Conservation (phyloP, 2,329 filamentous ascomycete genomes). For the Metarhizium anisopliae region DNA sequence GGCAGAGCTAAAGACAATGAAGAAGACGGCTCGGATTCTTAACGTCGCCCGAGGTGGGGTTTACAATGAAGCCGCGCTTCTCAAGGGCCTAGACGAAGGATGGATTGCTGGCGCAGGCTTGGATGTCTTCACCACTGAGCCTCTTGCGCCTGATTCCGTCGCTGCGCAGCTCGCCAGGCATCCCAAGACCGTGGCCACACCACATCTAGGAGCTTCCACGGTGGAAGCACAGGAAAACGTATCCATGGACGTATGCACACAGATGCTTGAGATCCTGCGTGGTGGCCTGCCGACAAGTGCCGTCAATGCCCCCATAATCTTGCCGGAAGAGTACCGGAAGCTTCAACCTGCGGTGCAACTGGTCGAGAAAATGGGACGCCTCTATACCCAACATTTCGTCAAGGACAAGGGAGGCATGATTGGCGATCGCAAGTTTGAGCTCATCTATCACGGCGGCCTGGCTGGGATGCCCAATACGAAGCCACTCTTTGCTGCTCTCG, state of each 20-base stretch:
- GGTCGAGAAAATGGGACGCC: conserved; percentile 67
- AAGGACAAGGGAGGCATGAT: conserved; percentile 32
- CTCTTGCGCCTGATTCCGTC: conserved; percentile 44
- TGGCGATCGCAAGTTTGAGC: conserved; percentile 62
- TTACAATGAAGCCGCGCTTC: conserved; percentile 65
- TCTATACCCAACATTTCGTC: conserved; percentile 71
- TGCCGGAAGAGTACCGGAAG: conserved; percentile 71
- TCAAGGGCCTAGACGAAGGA: conserved; percentile 60
- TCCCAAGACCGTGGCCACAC: conserved; percentile 65
- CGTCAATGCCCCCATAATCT: conserved; percentile 73
- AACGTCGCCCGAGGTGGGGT: conserved; percentile 77
- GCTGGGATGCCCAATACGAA: conserved; percentile 65
- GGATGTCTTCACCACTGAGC: conserved; percentile 73
- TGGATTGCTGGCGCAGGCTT: conserved; percentile 69
- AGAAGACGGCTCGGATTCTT: conserved; percentile 61
- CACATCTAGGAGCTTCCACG: conserved; percentile 72
- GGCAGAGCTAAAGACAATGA: conserved; percentile 61
- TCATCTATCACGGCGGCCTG: conserved; percentile 69
- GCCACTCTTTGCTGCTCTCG: conserved; percentile 67
- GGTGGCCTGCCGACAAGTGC: conserved; percentile 67
- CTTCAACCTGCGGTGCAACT: conserved; percentile 68
- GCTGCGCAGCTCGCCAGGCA: conserved; percentile 58
- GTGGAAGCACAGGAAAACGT: conserved; percentile 80
- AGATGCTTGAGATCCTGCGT: conserved; percentile 63
- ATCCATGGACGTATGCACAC: conserved; percentile 72